Evolutionary conservation across 352 stramenopile species (phyloP).

Genomic region (Phytophthora sansomeana): DNA sequence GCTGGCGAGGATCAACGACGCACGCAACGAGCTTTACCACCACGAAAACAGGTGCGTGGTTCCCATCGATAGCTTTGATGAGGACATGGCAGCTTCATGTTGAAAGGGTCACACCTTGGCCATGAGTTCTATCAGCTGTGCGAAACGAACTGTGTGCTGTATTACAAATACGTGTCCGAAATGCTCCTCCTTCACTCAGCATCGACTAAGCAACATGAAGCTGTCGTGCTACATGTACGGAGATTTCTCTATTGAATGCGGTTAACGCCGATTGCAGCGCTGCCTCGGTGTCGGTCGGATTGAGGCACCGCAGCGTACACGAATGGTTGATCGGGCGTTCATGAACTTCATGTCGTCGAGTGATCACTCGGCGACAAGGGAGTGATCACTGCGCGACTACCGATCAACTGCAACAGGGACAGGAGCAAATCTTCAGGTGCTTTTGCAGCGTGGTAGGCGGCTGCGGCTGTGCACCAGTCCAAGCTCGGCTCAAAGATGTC

Average conservation of each 20-base stretch:
- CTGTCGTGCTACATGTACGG: background rate
- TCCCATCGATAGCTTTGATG: constrained; percentile 2
- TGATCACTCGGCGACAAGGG: background rate
- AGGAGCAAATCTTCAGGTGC: constrained; percentile 31
- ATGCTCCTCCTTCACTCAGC: no score
- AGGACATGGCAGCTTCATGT: background rate
- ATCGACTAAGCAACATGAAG: background rate
- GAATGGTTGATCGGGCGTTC: background rate
- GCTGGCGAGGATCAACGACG: background rate
- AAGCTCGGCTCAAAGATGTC: no score
- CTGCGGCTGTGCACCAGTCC: constrained; percentile 30
- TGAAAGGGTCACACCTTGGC: constrained; percentile 7
- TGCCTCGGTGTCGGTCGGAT: no score
- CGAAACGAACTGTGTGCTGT: no score
- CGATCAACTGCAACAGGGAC: constrained; percentile 7
- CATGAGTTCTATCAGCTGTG: constrained; percentile 21
- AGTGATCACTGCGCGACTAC: constrained; percentile 14
- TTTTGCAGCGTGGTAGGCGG: constrained; percentile 22
- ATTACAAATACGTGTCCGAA: no score
- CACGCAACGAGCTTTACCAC: background rate
- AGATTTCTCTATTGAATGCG: no score
- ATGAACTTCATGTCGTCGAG: background rate
- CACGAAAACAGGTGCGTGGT: constrained; percentile 20
- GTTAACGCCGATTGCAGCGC: no score
- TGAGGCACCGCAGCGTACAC: no score